phyloP scores from a whole-genome alignment of 1,284 basidiomycete genomes.

The Sporisorium reilianum region DNA sequence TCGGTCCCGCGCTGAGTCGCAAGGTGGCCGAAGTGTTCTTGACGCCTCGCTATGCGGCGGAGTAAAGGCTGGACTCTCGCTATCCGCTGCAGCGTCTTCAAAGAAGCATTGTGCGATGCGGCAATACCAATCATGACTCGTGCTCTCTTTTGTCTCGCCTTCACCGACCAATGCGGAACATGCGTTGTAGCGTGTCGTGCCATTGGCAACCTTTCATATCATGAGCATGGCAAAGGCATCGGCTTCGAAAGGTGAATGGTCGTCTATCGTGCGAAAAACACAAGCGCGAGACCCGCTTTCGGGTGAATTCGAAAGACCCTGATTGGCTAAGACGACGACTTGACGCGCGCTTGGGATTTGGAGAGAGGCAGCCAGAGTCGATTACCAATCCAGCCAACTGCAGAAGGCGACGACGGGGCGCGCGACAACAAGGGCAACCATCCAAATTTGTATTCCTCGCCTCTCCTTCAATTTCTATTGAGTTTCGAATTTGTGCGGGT shows the following conservation, averaged over 20 bases:
- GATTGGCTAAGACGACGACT: slow-evolving; percentile 39
- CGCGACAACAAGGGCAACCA: neutral
- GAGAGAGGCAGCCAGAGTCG: neutral
- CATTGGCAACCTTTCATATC: too few species aligned
- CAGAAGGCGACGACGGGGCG: slow-evolving; percentile 14
- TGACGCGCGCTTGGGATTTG: slow-evolving; percentile 1
- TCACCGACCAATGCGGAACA: too few species aligned
- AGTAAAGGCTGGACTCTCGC: neutral
- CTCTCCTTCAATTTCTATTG: neutral
- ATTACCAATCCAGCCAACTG: slow-evolving; percentile 41
- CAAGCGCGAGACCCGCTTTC: neutral
- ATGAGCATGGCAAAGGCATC: neutral
- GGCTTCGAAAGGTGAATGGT: neutral
- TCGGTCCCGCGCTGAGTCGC: slow-evolving; percentile 46
- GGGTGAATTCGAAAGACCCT: slow-evolving; percentile 50
- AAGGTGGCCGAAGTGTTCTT: slow-evolving; percentile 45
- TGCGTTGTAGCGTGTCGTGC: too few species aligned
- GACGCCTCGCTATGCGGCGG: slow-evolving; percentile 23
- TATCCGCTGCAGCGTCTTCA: too few species aligned
- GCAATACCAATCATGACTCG: neutral
- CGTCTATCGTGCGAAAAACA: slow-evolving; percentile 32
- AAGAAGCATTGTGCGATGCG: too few species aligned
- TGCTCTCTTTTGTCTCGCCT: neutral
- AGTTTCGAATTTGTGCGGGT: slow-evolving; percentile 14
- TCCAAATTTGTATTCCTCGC: neutral